phyloP scores from a whole-genome alignment of 2,329 filamentous ascomycete species.

The Zalaria obscura region DNA sequence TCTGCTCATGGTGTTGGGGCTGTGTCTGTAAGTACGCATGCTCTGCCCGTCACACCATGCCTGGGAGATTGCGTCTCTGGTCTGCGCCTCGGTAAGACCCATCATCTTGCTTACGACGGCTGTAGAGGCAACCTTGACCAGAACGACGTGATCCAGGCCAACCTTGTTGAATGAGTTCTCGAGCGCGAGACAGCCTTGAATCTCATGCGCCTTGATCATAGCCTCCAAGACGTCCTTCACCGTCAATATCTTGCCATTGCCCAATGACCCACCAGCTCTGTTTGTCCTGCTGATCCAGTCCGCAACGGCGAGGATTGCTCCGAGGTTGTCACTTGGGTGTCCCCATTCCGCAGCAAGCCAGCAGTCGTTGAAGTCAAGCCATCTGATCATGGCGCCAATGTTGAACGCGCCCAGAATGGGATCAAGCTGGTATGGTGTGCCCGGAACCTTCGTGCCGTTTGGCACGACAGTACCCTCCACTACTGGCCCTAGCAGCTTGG shows the following conservation, averaged over 20 bases:
- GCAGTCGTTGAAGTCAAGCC: constrained; percentile 99
- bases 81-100: constrained; percentile 77
- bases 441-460: constrained; percentile 80
- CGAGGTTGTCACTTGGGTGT: constrained; percentile 94
- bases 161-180: constrained; percentile 99
- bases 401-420: constrained; percentile 96
- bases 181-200: constrained; percentile 90
- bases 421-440: constrained; percentile 87
- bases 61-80: constrained; percentile 88
- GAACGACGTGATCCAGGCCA: constrained; percentile 89
- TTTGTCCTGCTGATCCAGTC: constrained; percentile 97
- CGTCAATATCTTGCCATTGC: constrained; percentile 65
- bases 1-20: constrained; percentile 97
- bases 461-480: constrained; percentile 85
- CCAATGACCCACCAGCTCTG: constrained; percentile 63
- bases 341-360: constrained; percentile 99
- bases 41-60: constrained; percentile 96
- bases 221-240: constrained; percentile 84
- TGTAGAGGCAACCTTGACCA: constrained; percentile 93
- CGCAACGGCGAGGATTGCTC: constrained; percentile 88
- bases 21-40: constrained; percentile 91
- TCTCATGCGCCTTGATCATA: constrained; percentile 96
- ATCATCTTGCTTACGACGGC: constrained; percentile 94
- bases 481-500: constrained; percentile 82
- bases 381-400: constrained; percentile 96